Conservation (phyloP, 345 rosid species). For the Lepidium didymum region DNA sequence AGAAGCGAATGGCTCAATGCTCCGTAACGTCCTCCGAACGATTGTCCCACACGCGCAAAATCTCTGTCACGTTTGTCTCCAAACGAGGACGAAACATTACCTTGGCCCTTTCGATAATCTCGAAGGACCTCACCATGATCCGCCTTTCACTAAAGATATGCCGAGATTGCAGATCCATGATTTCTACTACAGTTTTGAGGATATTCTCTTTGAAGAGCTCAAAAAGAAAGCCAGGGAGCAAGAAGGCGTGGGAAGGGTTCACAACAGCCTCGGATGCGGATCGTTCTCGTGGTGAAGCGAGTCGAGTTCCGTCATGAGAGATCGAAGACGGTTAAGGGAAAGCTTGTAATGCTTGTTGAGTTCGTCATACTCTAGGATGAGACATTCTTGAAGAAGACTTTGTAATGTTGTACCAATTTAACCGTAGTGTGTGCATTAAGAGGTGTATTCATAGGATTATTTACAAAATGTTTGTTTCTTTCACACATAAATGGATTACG, state of each 20-base stretch:
- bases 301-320: no score
- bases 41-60: constrained; percentile 62
- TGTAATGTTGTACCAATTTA: no score
- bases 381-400: no score
- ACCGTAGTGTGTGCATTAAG: no score
- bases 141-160: constrained; percentile 78
- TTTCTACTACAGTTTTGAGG: constrained; percentile 74
- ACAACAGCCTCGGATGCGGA: constrained; percentile 55
- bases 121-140: constrained; percentile 34
- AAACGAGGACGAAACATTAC: constrained; percentile 73
- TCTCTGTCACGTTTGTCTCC: constrained; percentile 76
- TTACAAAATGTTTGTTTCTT: no score
- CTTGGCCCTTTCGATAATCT: constrained; percentile 37
- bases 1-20: constrained; percentile 59
- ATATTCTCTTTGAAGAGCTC: constrained; percentile 51
- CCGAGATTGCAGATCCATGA: constrained; percentile 54
- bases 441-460: no score
- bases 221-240: constrained; percentile 55
- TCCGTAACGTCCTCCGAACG: constrained; percentile 59
- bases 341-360: no score
- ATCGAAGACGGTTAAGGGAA: no score
- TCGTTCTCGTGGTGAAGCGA: background rate
- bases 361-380: no score
- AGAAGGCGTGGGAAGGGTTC: constrained; percentile 60
- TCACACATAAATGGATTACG: no score